Evolutionary conservation across 208 protist genomes (phyloP).

Genomic region (Phytomonas francai): DNA sequence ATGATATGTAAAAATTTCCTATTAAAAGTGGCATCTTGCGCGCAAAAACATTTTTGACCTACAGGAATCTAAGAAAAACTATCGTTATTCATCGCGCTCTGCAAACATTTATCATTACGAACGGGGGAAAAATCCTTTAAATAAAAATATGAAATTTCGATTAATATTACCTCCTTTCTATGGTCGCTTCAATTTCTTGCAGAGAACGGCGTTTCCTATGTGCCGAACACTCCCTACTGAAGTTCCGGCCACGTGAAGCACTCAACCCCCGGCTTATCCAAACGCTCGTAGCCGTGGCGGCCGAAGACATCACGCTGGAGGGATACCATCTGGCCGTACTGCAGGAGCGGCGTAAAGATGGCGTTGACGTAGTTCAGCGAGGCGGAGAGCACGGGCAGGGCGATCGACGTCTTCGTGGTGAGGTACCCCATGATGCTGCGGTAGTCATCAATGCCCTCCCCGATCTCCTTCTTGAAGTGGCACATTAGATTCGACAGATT

Average conservation of each 20-base stretch:
- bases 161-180: neutral
- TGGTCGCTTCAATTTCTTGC: neutral
- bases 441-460: conserved; percentile 50
- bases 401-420: conserved; percentile 38
- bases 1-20: neutral
- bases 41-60: neutral
- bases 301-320: conserved; percentile 89
- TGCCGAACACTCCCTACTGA: too few relatives aligned
- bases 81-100: too few relatives aligned
- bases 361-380: conserved; percentile 81
- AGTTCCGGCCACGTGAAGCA: conserved; percentile 76
- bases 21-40: neutral
- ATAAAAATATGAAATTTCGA: neutral
- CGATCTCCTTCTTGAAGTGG: conserved; percentile 80
- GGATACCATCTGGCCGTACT: conserved; percentile 86
- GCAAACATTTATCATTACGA: neutral
- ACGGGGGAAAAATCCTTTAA: neutral
- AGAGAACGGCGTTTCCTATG: neutral
- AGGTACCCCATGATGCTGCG: conserved; percentile 53
- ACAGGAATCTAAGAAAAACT: neutral
- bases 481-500: conserved; percentile 82
- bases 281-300: conserved; percentile 84
- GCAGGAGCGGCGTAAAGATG: conserved; percentile 72
- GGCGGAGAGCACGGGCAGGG: conserved; percentile 67
- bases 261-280: conserved; percentile 77